Evolutionary conservation across 495 filamentous ascomycete genomes (phyloP), one percentile per base, ranked within the genome.

Genomic region (Podospora didyma): DNA sequence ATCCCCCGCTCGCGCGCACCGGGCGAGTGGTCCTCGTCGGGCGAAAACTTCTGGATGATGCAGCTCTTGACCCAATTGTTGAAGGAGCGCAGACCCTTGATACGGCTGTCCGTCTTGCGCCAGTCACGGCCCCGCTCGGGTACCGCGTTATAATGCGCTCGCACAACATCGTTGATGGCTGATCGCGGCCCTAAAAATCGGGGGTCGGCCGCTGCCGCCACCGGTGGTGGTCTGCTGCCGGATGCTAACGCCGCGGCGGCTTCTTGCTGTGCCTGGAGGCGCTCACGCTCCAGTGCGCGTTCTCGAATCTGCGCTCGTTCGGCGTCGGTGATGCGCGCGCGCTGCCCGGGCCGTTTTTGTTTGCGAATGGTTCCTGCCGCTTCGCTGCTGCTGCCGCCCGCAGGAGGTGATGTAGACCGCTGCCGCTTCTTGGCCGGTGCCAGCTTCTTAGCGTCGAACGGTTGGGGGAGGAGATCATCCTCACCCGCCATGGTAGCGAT

Each of bases 31-130:
- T 87, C 83, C 69, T 96, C 92, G 49, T 86, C 85, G 0, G 90
- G 91, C 2, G 90, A 90, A 72, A 96, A 97, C 67, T 96, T 97
- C 67, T 97, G 92, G 60, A 98, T 97, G 55, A 96, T 80, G 14
- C 87, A 90, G 69, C 89, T 95, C 78, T 98, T 98, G 69, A 97
- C 82, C 94, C 94, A 98, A 68, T 98, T 98, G 73, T 98, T 98
- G 77, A 95, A 96, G 62, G 86, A 89, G 19, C 94, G 85, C 50
- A 98, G 75, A 0, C 94, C 94, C 72, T 94, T 96, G 77, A 98
- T 98, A 54, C 87, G 85, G 66, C 87, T 91, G 63, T 92, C 89
- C 2, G 90, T 96, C 69, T 89, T 90, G 23, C 94, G 85, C 94
- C 94, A 98, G 57, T 96, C 90, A 17, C 91, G 85, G 12, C 94